A percentile compares a stretch with the other conserved stretches of the same genome.
phyloP scores from a whole-genome alignment of 2,329 filamentous ascomycete genomes.

The Talaromyces islandicus region DNA sequence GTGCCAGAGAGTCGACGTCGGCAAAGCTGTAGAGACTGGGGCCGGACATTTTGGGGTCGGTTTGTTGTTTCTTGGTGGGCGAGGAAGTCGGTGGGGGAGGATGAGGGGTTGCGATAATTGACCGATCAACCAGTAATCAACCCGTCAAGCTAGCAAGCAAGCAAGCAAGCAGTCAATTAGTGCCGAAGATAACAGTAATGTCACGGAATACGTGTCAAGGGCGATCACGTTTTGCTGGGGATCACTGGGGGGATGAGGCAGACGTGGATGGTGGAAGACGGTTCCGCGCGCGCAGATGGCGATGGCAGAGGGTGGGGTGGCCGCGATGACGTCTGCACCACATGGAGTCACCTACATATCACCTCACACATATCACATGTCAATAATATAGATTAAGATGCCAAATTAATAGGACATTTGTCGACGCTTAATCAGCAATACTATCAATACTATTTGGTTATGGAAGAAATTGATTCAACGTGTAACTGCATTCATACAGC shows the following conservation, averaged over 20 bases:
- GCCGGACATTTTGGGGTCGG: conserved; percentile 26
- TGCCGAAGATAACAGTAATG: neutral
- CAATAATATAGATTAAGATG: too few relatives aligned
- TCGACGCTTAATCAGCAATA: too few relatives aligned
- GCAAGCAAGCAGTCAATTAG: neutral
- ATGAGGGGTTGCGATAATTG: neutral
- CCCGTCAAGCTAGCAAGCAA: neutral
- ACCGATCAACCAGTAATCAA: neutral
- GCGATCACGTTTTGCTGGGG: neutral
- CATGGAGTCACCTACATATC: neutral
- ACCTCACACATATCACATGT: too few relatives aligned
- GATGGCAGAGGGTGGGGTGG: neutral
- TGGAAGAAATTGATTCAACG: too few relatives aligned
- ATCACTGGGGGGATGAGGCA: neutral
- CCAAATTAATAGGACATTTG: too few relatives aligned
- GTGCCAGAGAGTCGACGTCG: conserved; percentile 62
- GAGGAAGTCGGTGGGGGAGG: neutral
- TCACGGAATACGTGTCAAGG: neutral
- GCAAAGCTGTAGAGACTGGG: conserved; percentile 74
- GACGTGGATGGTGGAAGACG: neutral
- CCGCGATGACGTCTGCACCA: neutral
- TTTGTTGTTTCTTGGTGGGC: neutral
- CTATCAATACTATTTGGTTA: too few relatives aligned
- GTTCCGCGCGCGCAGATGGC: neutral
- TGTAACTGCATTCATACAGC: too few relatives aligned